Conservation (phyloP, 1,284 basidiomycete species). For the Trametes pubescens region DNA sequence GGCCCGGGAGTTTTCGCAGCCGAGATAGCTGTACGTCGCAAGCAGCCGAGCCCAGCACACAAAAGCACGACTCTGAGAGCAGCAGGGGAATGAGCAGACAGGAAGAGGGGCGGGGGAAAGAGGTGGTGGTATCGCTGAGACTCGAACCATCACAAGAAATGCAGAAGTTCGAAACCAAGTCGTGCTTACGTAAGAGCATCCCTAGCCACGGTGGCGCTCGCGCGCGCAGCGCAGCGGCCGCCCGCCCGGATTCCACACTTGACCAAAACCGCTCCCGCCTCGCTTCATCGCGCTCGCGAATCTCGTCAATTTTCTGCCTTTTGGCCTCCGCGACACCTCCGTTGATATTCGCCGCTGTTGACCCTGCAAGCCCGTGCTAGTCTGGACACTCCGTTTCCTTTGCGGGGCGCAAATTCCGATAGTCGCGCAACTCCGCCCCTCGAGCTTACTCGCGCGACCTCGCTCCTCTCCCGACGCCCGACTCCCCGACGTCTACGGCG, state of each 20-base stretch:
- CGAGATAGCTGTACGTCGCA: neutral
- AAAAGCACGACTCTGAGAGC: neutral
- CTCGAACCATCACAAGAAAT: conserved; percentile 28
- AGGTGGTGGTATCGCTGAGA: conserved; percentile 34
- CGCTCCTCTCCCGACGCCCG: neutral
- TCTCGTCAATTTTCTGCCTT: conserved; percentile 25
- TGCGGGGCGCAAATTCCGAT: conserved; percentile 16
- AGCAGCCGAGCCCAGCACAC: neutral
- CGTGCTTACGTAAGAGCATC: conserved; percentile 29
- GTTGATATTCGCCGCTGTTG: conserved; percentile 17
- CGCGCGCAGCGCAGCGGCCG: neutral
- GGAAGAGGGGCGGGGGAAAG: conserved; percentile 3
- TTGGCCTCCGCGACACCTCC: conserved; percentile 14
- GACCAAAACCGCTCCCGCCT: conserved; percentile 19
- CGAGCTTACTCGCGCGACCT: neutral
- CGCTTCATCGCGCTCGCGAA: conserved; percentile 18
- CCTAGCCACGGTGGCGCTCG: neutral
- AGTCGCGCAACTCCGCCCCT: conserved; percentile 16
- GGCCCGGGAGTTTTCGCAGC: conserved; percentile 8
- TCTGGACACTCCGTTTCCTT: conserved; percentile 9
- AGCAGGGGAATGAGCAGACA: neutral
- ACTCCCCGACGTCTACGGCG: neutral
- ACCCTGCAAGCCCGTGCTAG: conserved; percentile 21
- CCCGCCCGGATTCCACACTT: conserved; percentile 6
- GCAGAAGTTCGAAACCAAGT: conserved; percentile 28